Percentiles rank a stretch among this genome's conserved stretches.
Conservation (phyloP, 768 basidiomycete genomes). For the Lentinula lateritia region DNA sequence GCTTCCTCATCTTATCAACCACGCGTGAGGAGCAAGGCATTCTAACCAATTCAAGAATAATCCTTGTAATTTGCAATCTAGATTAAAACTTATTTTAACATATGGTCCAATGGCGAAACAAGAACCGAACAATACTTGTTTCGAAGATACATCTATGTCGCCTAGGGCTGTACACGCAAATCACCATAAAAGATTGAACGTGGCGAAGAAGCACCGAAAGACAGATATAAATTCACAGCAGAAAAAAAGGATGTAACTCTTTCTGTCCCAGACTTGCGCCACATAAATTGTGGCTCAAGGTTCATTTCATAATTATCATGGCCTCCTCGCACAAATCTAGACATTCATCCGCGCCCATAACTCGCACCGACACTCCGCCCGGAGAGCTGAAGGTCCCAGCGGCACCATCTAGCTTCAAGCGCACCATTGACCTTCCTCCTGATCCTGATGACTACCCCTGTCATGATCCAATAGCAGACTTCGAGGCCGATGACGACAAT, state of each 20-base stretch:
- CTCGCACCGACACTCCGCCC: not conserved
- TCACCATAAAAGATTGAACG: not conserved
- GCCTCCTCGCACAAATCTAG: not conserved
- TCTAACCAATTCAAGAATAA: not conserved
- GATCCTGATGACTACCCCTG: not conserved
- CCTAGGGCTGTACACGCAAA: not conserved
- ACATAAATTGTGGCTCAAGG: not conserved
- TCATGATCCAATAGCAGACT: not conserved
- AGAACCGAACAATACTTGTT: not conserved
- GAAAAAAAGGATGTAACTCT: not conserved
- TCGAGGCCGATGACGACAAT: not conserved
- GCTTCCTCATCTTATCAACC: not conserved
- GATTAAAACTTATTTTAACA: not conserved
- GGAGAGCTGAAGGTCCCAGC: not conserved
- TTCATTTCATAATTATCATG: not conserved
- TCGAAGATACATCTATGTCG: not conserved
- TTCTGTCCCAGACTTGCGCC: not conserved
- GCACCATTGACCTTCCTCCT: slow-evolving; percentile 1
- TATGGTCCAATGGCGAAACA: not conserved
- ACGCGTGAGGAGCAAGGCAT: not conserved
- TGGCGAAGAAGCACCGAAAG: not conserved
- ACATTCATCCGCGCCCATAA: not conserved
- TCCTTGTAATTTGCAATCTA: not conserved
- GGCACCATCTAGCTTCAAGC: slow-evolving; percentile 2
- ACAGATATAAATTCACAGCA: not conserved